These are phyloP conservation scores for Ophiobolus disseminans DNA, from an alignment of 2,329 filamentous ascomycete genomes.

Conservation along the genomic window DNA sequence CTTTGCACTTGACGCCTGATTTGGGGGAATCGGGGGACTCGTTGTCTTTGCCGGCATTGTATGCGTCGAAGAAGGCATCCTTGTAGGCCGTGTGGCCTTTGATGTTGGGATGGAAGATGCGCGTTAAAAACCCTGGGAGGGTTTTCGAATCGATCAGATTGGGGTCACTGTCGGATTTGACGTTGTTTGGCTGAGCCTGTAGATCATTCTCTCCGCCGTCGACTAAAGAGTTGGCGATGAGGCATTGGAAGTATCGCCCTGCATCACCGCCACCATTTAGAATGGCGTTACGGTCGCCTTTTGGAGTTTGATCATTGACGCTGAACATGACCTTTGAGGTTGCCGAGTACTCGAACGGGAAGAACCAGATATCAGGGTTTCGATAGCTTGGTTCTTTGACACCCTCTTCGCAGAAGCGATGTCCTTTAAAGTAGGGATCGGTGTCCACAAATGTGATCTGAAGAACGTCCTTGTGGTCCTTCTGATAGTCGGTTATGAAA, in stretches of 20 bases:
- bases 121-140: constrained; percentile 6
- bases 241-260: constrained; percentile 3
- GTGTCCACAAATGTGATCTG: constrained; percentile 5
- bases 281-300: constrained; percentile 1
- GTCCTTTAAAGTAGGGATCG: constrained; percentile 2
- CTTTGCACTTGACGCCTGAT: too few relatives aligned
- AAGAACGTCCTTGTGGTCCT: too few relatives aligned
- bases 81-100: constrained; percentile 3
- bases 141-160: background rate
- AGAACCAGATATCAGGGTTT: constrained; percentile 8
- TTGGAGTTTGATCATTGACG: constrained; percentile 1
- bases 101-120: constrained; percentile 9
- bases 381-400: constrained; percentile 7
- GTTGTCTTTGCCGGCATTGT: too few relatives aligned
- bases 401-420: constrained; percentile 11
- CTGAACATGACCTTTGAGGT: background rate
- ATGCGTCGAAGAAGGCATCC: constrained; percentile 5
- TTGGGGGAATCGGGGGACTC: too few relatives aligned
- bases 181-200: constrained; percentile 3
- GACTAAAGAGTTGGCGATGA: background rate
- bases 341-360: constrained; percentile 6
- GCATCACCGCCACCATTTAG: constrained; percentile 1
- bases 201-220: constrained; percentile 1
- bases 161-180: background rate
- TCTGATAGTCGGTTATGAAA: too few relatives aligned